Percentiles rank a stretch among this genome's conserved stretches.
phyloP scores from a whole-genome alignment of 2,329 filamentous ascomycete genomes.

The Sphaerulina populicola region DNA sequence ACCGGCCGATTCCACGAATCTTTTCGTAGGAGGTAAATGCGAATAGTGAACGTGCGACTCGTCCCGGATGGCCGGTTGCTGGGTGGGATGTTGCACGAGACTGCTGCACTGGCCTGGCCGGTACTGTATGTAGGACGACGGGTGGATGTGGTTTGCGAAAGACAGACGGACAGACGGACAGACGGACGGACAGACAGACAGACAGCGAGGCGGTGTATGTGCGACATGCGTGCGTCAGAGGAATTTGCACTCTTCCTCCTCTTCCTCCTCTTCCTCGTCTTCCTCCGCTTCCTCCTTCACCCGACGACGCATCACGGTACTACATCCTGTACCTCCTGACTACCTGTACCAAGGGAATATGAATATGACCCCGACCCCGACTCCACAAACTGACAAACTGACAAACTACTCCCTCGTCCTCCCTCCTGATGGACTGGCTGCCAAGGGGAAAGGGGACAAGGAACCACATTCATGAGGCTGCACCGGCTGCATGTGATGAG shows the following conservation, averaged over 20 bases:
- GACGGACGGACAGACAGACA: background rate
- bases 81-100: background rate
- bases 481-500: constrained; percentile 13
- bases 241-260: too few species aligned
- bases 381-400: too few species aligned
- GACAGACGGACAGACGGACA: background rate
- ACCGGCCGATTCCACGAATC: too few species aligned
- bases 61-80: constrained; percentile 2
- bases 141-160: background rate
- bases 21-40: too few species aligned
- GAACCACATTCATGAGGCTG: constrained; percentile 9
- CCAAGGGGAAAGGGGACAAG: background rate
- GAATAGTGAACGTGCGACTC: background rate
- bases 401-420: background rate
- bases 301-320: too few species aligned
- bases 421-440: background rate
- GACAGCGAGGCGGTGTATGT: background rate
- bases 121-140: background rate
- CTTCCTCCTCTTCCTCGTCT: too few species aligned
- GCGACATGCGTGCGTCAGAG: background rate
- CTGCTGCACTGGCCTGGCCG: background rate
- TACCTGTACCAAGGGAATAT: too few species aligned
- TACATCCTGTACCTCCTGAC: too few species aligned
- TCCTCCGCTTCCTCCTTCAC: too few species aligned
- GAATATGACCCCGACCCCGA: too few species aligned